Evolutionary conservation across 306 rosid genomes (phyloP).

Genomic region (Purshia tridentata): DNA sequence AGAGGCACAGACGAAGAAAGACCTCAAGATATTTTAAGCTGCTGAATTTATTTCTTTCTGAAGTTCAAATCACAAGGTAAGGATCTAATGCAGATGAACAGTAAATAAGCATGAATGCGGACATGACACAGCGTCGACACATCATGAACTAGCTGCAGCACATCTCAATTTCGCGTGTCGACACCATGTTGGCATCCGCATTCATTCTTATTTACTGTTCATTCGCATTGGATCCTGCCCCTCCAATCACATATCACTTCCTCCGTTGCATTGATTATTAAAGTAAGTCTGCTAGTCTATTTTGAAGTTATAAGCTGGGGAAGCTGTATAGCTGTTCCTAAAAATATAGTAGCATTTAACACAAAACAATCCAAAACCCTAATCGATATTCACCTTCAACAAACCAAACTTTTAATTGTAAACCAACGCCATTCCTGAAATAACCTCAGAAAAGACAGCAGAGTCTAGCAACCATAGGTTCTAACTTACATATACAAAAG

Average conservation of each 20-base stretch:
- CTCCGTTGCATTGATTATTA: not conserved
- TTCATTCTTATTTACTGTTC: too few relatives aligned
- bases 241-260: not conserved
- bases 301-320: not conserved
- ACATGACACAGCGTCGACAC: too few relatives aligned
- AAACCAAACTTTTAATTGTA: not conserved
- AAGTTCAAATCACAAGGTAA: not conserved
- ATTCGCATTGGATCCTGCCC: too few relatives aligned
- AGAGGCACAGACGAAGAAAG: constrained; percentile 18
- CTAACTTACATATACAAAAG: not conserved
- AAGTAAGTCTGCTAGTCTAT: not conserved
- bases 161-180: too few relatives aligned
- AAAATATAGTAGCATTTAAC: not conserved
- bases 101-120: too few relatives aligned
- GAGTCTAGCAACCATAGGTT: not conserved
- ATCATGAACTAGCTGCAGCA: too few relatives aligned
- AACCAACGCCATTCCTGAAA: not conserved
- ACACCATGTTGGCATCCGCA: too few relatives aligned
- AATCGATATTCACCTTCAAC: not conserved
- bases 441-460: not conserved
- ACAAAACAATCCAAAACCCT: not conserved
- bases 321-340: constrained; percentile 10
- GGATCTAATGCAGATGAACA: too few relatives aligned
- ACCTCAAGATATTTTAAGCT: constrained; percentile 14
- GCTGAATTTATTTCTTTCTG: not conserved